Evolutionary conservation across 139 green algal species (phyloP).

Genomic region (Mychonastes homosphaera): DNA sequence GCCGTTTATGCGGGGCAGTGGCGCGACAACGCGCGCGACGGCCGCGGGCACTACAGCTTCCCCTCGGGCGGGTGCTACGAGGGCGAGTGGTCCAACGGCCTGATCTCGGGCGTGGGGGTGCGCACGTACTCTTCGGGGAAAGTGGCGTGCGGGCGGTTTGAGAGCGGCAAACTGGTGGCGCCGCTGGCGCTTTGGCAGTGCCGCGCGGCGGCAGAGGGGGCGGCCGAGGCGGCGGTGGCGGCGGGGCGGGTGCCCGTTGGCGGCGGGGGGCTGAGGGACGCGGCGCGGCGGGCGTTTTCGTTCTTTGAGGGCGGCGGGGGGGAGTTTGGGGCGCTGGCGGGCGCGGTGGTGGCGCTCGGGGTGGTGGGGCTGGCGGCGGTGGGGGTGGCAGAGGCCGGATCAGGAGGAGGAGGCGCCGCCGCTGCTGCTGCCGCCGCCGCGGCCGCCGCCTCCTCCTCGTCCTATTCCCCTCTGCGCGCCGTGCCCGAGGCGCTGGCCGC

Average conservation of each 20-base stretch:
- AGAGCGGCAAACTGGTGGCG: constrained; percentile 35
- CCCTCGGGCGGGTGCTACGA: constrained; percentile 71
- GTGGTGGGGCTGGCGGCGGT: too few relatives aligned
- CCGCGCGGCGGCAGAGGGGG: constrained; percentile 48
- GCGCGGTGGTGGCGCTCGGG: too few relatives aligned
- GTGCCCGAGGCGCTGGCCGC: constrained; percentile 19
- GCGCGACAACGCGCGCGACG: constrained; percentile 62
- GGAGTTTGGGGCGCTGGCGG: too few relatives aligned
- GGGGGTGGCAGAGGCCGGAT: too few relatives aligned
- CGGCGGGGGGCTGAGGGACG: constrained; percentile 30
- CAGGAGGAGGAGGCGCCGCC: too few relatives aligned
- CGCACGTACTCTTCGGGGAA: constrained; percentile 54
- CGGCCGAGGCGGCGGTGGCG: constrained; percentile 44
- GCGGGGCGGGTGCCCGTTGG: constrained; percentile 39
- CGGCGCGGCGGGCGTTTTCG: constrained; percentile 3
- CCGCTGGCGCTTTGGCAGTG: constrained; percentile 59
- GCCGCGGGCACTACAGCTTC: constrained; percentile 67
- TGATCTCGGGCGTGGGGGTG: constrained; percentile 53
- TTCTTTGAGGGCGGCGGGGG: too few relatives aligned
- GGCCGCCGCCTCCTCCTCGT: background rate
- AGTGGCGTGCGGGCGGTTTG: constrained; percentile 55
- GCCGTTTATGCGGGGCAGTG: constrained; percentile 73
- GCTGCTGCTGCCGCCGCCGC: too few relatives aligned
- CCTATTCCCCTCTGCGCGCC: background rate
- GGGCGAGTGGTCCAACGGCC: constrained; percentile 63